Conservation (phyloP, 2,329 filamentous ascomycete species). For the Podosphaera xanthii region DNA sequence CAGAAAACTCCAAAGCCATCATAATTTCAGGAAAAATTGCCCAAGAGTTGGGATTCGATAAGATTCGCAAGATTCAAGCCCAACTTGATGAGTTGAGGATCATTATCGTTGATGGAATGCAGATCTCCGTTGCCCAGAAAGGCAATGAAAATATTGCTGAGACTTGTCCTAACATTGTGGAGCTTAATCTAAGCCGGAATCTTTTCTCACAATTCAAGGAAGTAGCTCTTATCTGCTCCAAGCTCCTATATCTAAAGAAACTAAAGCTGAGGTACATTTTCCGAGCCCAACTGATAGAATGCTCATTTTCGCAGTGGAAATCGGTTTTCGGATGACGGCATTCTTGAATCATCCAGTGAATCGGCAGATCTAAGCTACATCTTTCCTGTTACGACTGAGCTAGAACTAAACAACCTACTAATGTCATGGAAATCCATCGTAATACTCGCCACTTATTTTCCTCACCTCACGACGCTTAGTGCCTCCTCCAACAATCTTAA, state of each 20-base stretch:
- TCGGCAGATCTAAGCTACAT: slow-evolving; percentile 19
- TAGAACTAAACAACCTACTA: slow-evolving; percentile 45
- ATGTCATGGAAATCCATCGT: slow-evolving; percentile 42
- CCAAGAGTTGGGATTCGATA: slow-evolving; percentile 88
- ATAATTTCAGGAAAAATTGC: slow-evolving; percentile 59
- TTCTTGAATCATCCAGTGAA: too few relatives aligned
- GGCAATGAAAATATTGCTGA: slow-evolving; percentile 21
- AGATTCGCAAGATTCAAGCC: slow-evolving; percentile 62
- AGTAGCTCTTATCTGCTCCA: slow-evolving; percentile 46
- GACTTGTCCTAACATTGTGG: slow-evolving; percentile 43
- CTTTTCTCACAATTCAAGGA: slow-evolving; percentile 46
- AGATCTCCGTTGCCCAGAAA: slow-evolving; percentile 25
- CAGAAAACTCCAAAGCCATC: slow-evolving; percentile 28
- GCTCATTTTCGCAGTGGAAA: slow-evolving; percentile 36
- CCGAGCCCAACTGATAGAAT: not conserved
- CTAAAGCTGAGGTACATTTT: slow-evolving; percentile 46
- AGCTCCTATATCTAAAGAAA: slow-evolving; percentile 40
- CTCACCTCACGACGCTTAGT: slow-evolving; percentile 25
- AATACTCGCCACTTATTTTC: slow-evolving; percentile 29
- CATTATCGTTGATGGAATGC: slow-evolving; percentile 58
- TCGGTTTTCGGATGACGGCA: slow-evolving; percentile 28
- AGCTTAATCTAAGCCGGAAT: slow-evolving; percentile 73
- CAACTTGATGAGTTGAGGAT: slow-evolving; percentile 56
- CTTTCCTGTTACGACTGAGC: slow-evolving; percentile 24
- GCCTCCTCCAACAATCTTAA: slow-evolving; percentile 34